phyloP scores from a whole-genome alignment of 495 filamentous ascomycete genomes.

The Arthonia radiata region DNA sequence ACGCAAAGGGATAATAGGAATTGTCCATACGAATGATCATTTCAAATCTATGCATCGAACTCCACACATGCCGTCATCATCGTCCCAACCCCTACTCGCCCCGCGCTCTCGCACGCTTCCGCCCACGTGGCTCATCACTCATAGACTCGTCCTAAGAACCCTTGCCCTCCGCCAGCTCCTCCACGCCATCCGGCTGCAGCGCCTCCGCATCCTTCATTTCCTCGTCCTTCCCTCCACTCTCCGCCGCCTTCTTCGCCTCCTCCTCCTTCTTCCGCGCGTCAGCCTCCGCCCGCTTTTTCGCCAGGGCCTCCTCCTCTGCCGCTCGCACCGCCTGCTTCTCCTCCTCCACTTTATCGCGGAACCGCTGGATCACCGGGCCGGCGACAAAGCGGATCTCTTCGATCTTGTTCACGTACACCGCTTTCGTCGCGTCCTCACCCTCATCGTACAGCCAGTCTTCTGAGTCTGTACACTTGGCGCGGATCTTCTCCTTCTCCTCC shows the following conservation, averaged over 20 bases:
- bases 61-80: too few relatives aligned
- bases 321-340: slow-evolving; percentile 58
- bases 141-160: too few relatives aligned
- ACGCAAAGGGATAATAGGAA: too few relatives aligned
- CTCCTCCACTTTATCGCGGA: slow-evolving; percentile 80
- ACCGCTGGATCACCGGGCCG: slow-evolving; percentile 78
- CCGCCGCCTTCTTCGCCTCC: slow-evolving; percentile 27
- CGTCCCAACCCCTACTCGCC: too few relatives aligned
- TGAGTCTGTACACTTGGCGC: slow-evolving; percentile 31
- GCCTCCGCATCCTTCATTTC: slow-evolving; percentile 28
- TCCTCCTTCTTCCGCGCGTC: slow-evolving; percentile 57
- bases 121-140: too few relatives aligned
- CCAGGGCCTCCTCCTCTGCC: slow-evolving; percentile 43
- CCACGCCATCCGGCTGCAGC: slow-evolving; percentile 9
- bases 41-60: too few relatives aligned
- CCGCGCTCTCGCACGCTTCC: too few relatives aligned
- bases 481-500: slow-evolving; percentile 73
- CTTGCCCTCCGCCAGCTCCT: slow-evolving; percentile 1
- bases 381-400: slow-evolving; percentile 82
- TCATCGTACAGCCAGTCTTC: slow-evolving; percentile 99
- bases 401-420: slow-evolving; percentile 75
- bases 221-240: slow-evolving; percentile 18
- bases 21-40: too few relatives aligned
- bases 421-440: slow-evolving; percentile 85
- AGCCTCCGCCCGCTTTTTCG: slow-evolving; percentile 18